These are phyloP conservation scores for Geotrichum citri-aurantii DNA, from an alignment of 1,139 yeast species.

Conservation along the genomic window DNA sequence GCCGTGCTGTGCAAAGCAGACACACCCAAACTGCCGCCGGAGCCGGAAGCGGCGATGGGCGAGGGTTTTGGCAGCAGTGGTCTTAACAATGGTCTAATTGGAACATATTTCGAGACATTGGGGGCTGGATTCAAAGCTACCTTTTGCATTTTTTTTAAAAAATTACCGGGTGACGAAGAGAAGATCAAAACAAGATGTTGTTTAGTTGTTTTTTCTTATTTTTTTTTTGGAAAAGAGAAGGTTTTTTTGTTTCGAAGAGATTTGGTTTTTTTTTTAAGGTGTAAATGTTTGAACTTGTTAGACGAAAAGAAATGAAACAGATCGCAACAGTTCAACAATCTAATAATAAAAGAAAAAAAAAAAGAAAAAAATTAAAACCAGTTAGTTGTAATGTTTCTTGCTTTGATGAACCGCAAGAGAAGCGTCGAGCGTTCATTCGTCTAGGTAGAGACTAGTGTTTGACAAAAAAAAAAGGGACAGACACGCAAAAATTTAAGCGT, in stretches of 20 bases:
- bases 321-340: constrained; percentile 12
- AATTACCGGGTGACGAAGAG: neutral
- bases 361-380: neutral
- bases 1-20: neutral
- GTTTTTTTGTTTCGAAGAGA: neutral
- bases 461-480: neutral
- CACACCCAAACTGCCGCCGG: constrained; percentile 1
- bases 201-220: neutral
- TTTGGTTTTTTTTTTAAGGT: constrained; percentile 4
- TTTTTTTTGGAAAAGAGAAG: neutral
- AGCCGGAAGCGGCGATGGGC: constrained; percentile 16
- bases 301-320: constrained; percentile 18
- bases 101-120: constrained; percentile 8
- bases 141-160: neutral
- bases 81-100: constrained; percentile 13
- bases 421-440: neutral
- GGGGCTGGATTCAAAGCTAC: neutral
- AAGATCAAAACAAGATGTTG: neutral
- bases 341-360: neutral
- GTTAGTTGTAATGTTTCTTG: neutral
- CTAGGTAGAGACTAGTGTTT: neutral
- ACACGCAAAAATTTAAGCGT: neutral
- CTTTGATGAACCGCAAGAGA: neutral
- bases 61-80: constrained; percentile 19
- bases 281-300: neutral